Conservation (phyloP, 2,329 filamentous ascomycete genomes). For the Cladosporium austrohemisphaericum region DNA sequence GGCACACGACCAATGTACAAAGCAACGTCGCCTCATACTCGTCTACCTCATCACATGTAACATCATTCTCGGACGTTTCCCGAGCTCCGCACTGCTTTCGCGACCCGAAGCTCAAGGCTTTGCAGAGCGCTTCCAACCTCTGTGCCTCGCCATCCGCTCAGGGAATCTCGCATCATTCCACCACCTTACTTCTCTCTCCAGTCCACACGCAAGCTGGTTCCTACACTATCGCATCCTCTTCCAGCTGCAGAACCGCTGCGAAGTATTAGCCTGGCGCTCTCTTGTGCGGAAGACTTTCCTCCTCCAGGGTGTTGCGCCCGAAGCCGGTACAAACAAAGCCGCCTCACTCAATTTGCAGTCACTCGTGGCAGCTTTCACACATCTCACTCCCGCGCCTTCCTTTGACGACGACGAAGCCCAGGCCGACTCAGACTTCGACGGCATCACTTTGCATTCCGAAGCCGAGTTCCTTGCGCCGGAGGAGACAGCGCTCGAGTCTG, state of each 20-base stretch:
- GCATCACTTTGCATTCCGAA: not conserved
- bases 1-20: conserved; percentile 41
- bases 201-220: conserved; percentile 65
- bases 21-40: conserved; percentile 75
- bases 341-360: conserved; percentile 57
- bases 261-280: conserved; percentile 79
- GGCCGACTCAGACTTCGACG: conserved; percentile 29
- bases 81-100: conserved; percentile 61
- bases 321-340: conserved; percentile 35
- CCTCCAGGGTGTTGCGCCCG: conserved; percentile 68
- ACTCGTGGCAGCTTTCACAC: conserved; percentile 46
- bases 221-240: conserved; percentile 71
- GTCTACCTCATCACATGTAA: conserved; percentile 81
- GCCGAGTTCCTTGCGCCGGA: not conserved
- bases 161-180: conserved; percentile 76
- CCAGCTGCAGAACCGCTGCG: conserved; percentile 70
- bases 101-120: conserved; percentile 67
- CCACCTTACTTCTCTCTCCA: conserved; percentile 56
- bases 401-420: conserved; percentile 30
- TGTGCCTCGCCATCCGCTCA: conserved; percentile 67
- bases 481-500: conserved; percentile 50
- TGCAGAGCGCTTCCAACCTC: conserved; percentile 63
- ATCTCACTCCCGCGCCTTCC: conserved; percentile 19
- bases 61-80: conserved; percentile 79
- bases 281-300: conserved; percentile 75